Evolutionary conservation across 2,329 filamentous ascomycete genomes (phyloP).

Genomic region (Bipolaris zeicola): DNA sequence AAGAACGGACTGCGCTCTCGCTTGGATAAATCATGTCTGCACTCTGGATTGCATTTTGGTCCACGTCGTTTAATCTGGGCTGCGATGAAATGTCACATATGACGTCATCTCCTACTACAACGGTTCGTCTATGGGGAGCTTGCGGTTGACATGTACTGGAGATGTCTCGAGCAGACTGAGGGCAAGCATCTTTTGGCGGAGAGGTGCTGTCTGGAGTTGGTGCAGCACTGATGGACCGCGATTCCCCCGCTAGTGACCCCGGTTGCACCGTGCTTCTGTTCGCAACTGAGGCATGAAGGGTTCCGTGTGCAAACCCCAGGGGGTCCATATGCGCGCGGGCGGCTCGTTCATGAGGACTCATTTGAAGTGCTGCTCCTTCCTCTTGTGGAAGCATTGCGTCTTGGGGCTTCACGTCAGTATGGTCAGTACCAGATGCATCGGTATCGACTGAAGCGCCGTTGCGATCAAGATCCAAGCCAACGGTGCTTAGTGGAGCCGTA

Average conservation of each 20-base stretch:
- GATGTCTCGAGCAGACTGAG: neutral
- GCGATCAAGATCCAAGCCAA: slow-evolving; percentile 20
- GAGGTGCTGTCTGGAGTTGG: neutral
- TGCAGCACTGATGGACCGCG: neutral
- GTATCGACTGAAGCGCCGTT: slow-evolving; percentile 16
- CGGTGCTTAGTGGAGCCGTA: slow-evolving; percentile 7
- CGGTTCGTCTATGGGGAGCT: neutral
- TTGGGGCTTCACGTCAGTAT: slow-evolving; percentile 15
- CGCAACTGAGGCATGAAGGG: neutral
- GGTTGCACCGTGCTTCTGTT: neutral
- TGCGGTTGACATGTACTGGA: neutral
- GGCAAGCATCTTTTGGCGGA: neutral
- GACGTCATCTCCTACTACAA: neutral
- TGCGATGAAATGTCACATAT: neutral
- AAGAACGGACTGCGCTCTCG: slow-evolving; percentile 16
- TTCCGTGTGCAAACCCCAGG: neutral
- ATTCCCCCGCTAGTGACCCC: neutral
- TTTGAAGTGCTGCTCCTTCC: neutral
- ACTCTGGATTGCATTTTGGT: neutral
- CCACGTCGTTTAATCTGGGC: neutral
- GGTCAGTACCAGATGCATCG: slow-evolving; percentile 11
- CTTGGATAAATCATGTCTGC: neutral
- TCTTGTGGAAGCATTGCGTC: neutral
- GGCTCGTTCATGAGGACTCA: neutral
- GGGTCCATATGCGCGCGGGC: neutral